A percentile compares a stretch with the other conserved stretches of the same genome.
Conservation (phyloP, 257 asterid genomes). For the Echites panduratus region DNA sequence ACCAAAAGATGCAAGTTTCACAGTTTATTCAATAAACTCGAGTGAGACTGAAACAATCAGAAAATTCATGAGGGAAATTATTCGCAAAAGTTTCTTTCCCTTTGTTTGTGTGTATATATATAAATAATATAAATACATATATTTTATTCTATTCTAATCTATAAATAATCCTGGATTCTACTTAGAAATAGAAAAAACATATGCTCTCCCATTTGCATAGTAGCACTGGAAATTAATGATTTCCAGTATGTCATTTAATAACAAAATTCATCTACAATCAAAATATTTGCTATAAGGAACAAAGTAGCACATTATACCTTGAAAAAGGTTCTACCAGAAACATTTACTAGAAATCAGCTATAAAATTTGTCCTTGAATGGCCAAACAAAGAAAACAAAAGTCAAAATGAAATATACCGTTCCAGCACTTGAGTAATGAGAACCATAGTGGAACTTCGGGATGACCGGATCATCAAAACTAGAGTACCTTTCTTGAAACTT, state of each 20-base stretch:
- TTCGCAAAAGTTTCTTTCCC: too few species aligned
- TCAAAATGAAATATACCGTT: slow-evolving; percentile 54
- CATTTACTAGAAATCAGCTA: not conserved
- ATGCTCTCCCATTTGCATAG: not conserved
- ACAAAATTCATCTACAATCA: not conserved
- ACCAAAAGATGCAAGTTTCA: too few species aligned
- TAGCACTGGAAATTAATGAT: not conserved
- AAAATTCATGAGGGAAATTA: too few species aligned
- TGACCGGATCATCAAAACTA: slow-evolving; percentile 88
- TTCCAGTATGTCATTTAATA: not conserved
- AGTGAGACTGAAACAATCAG: too few species aligned
- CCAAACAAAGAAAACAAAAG: slow-evolving; percentile 9
- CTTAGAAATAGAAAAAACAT: not conserved
- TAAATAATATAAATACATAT: too few species aligned
- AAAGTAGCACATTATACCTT: not conserved
- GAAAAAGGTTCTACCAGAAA: not conserved
- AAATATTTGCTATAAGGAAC: not conserved
- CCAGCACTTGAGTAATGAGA: slow-evolving; percentile 99
- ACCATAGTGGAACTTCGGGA: slow-evolving; percentile 96
- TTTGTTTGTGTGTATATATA: too few species aligned
- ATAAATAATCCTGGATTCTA: not conserved
- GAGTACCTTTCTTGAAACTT: slow-evolving; percentile 95
- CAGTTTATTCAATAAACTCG: too few species aligned
- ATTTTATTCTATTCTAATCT: too few species aligned
- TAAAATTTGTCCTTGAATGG: not conserved